These are phyloP conservation scores for Fusarium sarcochroum DNA, from an alignment of 2,329 filamentous ascomycete species.

Conservation along the genomic window DNA sequence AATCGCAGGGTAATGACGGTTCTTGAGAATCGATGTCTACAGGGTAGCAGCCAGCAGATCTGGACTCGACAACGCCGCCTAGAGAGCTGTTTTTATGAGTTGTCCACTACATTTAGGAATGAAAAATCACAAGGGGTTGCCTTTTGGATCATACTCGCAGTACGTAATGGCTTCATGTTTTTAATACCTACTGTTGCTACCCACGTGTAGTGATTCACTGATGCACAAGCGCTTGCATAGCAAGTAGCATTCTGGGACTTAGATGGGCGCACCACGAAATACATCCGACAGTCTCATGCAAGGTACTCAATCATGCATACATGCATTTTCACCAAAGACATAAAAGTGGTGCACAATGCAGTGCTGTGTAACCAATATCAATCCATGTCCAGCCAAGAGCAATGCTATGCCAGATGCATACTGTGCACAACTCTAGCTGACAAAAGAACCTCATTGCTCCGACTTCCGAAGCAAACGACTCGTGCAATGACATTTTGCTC, in stretches of 20 bases:
- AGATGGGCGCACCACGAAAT: no score
- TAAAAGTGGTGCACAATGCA: background rate
- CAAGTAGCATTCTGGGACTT: no score
- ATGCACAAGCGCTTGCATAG: no score
- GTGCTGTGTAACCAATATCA: background rate
- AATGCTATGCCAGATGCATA: background rate
- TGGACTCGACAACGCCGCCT: background rate
- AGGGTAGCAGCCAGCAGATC: background rate
- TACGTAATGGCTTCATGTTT: no score
- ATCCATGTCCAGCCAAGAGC: background rate
- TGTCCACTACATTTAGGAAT: background rate
- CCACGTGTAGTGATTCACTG: no score
- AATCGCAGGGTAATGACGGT: no score
- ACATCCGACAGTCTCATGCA: no score
- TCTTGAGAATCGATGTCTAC: background rate
- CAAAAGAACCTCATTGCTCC: background rate
- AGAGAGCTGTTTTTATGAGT: background rate
- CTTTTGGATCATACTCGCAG: no score
- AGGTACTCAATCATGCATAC: no score
- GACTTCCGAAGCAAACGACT: conserved; percentile 17
- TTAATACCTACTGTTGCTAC: no score
- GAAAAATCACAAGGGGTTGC: background rate
- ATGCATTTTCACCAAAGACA: background rate
- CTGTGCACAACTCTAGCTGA: background rate
- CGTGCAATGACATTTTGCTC: conserved; percentile 24